A percentile compares a stretch with the other conserved stretches of the same genome.
Evolutionary conservation across 305 asterid genomes (phyloP).

Genomic region (Fraxinus ornus): DNA sequence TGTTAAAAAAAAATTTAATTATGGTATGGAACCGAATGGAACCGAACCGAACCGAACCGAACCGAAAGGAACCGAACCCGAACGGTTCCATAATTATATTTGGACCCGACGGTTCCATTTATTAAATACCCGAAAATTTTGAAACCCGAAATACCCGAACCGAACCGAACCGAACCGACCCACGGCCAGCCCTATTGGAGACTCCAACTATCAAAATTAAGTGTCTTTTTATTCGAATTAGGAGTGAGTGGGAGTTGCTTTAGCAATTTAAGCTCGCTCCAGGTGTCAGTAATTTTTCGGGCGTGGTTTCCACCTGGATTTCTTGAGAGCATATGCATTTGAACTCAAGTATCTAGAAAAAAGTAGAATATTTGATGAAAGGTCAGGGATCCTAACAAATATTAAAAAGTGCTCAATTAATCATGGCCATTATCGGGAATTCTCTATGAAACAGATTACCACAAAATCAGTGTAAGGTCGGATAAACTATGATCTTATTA

Average conservation of each 20-base stretch:
- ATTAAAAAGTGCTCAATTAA: not conserved
- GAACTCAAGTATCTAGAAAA: not conserved
- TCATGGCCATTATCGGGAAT: not conserved
- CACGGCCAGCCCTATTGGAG: no score
- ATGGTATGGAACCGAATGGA: no score
- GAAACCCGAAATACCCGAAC: no score
- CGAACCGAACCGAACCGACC: no score
- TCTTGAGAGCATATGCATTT: not conserved
- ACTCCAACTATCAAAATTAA: no score
- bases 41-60: no score
- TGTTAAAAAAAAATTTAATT: no score
- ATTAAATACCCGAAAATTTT: no score
- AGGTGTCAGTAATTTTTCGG: not conserved
- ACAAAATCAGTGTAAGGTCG: not conserved
- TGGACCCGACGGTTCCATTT: no score
- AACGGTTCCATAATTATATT: no score
- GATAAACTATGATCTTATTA: not conserved
- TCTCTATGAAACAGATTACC: not conserved
- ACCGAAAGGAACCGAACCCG: no score
- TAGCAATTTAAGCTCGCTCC: not conserved
- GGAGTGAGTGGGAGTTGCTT: not conserved
- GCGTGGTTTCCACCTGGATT: not conserved
- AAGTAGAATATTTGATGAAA: not conserved
- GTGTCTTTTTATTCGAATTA: no score
- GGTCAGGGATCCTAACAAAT: not conserved